Base-by-base conservation (phyloP, 352 stramenopile species). In the Blastocystis sp. region DNA sequence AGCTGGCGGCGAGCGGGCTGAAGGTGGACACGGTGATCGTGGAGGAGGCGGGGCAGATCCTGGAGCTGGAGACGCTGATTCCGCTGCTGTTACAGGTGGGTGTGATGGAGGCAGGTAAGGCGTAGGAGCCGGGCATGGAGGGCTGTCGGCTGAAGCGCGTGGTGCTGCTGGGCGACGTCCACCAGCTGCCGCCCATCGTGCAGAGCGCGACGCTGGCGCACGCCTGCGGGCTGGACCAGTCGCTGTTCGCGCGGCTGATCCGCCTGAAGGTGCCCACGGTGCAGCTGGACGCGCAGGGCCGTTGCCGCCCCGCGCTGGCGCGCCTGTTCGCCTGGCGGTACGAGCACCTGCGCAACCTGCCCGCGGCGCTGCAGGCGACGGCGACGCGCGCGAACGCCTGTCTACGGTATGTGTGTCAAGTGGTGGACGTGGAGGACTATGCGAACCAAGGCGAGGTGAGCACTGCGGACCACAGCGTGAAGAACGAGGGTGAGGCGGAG, bases 401-500 rank as follows among this genome's bases (percentile, higher is more conserved):
- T 9, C 95, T 98, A 40, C 91, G 90, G 34, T 91, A 96, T 82
- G 93, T 93, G 48, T 94, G 92, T 76, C 95, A 98, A 89, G 89
- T 97, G 41, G 92, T 98, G 52, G 92, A 98, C 90, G 93, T 96
- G 11, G 90, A 92, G 45, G 93, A 95, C 88, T 95, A 94, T 76
- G 86, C 94, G 67, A 90, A 89, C 45, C 59, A 87, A 90, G 92
- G 90, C 90, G 96, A 94, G 91, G 89, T 74, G 88, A 92, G 88
- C 21, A 92, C 89, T 48, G 94, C 90, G 48, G 91, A 93, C 28
- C 94, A 94, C 84, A 95, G 94, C 67, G 97, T 95, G 81, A 95
- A 98, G 90, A 98, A 98, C 89, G 88, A 97, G 52, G 93, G 93
- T 45, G 95, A 98, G 89, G 96, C 95, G 7, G 94, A 97, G 45